phyloP scores from a whole-genome alignment of 345 rosid genomes.

The Adansonia digitata region DNA sequence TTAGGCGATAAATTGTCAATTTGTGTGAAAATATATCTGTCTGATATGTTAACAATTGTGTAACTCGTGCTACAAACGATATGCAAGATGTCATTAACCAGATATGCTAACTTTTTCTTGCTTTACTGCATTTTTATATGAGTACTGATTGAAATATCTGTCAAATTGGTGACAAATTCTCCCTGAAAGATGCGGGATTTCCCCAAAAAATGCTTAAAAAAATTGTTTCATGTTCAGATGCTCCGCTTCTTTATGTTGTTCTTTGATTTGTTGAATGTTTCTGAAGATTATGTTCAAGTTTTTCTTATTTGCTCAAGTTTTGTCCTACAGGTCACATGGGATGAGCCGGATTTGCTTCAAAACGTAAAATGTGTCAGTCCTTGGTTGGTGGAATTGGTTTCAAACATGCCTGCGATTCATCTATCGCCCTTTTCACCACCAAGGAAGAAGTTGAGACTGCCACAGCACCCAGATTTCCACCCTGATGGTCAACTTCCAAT shows the following conservation, averaged over 20 bases:
- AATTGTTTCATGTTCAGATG: neutral
- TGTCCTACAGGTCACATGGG: slow-evolving; percentile 58
- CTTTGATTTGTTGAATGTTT: slow-evolving; percentile 8
- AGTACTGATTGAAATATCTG: neutral
- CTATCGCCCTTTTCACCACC: slow-evolving; percentile 61
- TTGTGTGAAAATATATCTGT: neutral
- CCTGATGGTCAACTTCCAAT: slow-evolving; percentile 44
- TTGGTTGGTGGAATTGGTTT: slow-evolving; percentile 70
- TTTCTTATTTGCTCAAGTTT: slow-evolving; percentile 13
- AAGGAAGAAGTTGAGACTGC: slow-evolving; percentile 58
- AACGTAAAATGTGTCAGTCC: slow-evolving; percentile 67
- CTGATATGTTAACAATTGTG: neutral
- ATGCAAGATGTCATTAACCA: neutral
- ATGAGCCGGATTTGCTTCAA: slow-evolving; percentile 72
- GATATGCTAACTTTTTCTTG: neutral
- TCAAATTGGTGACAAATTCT: neutral
- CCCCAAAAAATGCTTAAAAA: neutral
- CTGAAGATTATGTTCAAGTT: neutral
- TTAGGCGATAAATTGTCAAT: neutral
- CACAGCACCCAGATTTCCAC: slow-evolving; percentile 52
- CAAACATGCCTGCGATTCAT: slow-evolving; percentile 59
- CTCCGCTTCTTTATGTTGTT: neutral
- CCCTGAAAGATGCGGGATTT: neutral
- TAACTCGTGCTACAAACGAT: neutral
- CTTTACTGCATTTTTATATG: neutral